Base-by-base conservation (phyloP, 2,329 filamentous ascomycete genomes). In the Boeremia exigua region DNA sequence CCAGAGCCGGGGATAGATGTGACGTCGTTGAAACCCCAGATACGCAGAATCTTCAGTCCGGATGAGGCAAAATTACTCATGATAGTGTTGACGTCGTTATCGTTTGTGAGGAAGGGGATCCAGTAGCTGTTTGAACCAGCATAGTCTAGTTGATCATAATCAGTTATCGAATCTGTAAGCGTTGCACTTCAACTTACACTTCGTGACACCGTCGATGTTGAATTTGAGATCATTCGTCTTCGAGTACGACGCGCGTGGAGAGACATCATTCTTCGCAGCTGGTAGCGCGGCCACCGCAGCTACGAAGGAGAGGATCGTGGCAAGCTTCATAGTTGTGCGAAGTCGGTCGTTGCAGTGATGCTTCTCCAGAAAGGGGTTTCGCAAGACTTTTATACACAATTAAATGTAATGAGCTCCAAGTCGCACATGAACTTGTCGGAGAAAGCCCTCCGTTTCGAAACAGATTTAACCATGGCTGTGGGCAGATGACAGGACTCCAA, bases 21-120 rank as follows among this genome's bases (percentile, higher is more conserved):
- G 12, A 85, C 82, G 60, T 86, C 84, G 73, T 86, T 86, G 76
- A 88, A 88, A 4, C 84, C 84, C 85, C 85, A 87, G 43, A 86
- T 78, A 14, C 86, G 79, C 30, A 87, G 75, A 56, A 87, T 82
- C 67, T 84, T 85, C 56, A 82, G 79, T 0, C 84, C 83, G 2
- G 83, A 80, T 29, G 73, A 60, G 45, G 75, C 67, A 14, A 86
- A 67, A 63, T 84, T 78, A 56, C 68, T 62, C 63, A 78, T 72
- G 19, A 75, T 73, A n/a, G 75, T 72, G 62, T 87, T 82, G 12
- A 86, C 79, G 66, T 88, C 84, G 7, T 72, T 76, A 58, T 84
- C 77, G 52, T 82, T 81, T 62, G 77, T 82, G 37, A 80, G 63
- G 60, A 84, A 84, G 11, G 77, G 76, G 44, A 84, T 78, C 81